Base-by-base conservation (phyloP, 148 eudicot genomes). In the Simmondsia chinensis region DNA sequence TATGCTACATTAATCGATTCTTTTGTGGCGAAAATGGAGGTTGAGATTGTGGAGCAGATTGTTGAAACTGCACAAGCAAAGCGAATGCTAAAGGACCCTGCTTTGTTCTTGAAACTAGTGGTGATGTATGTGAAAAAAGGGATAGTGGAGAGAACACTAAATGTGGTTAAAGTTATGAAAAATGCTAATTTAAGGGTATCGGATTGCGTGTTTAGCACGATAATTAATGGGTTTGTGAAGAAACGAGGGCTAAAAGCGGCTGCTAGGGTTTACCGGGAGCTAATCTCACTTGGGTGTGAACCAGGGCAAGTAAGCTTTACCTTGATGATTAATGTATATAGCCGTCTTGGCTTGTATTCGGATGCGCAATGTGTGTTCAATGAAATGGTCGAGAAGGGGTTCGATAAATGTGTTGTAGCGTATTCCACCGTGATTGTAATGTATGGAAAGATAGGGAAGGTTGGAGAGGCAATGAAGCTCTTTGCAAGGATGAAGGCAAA, bases 261-360 rank as follows among this genome's bases (percentile, higher is more conserved):
- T 0, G 58, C 56, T 6, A 50, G 56, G 14, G 83, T 86, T 0
- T 79, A 85, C 38, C 70, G 79, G 16, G 68, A 74, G 20, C 55
- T 91, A 9, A 20, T 66, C 2, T n/a, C 4, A 7, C 57, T 59
- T 6, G 86, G 79, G 9, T 60, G 68, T 39, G 81, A 70, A 50
- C 89, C 99, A 2, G 99, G 94, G 12, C 99, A 91, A 52, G 99
- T 91, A 60, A 82, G 95, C 13, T 79, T 81, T 40, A 89, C 99
- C 14, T 85, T 95, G 1, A 39, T 79, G 4, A 55, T 78, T 34
- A 79, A 66, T 20, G 61, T 82, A 2, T 91, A 79, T 32, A 65
- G 67, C 31, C 65, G 75, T 9, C 66, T 91, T 0, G 95, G 81
- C 15, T 32, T 74, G 13, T 74, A 76, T 35, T 41, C 56, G 8